phyloP scores from a whole-genome alignment of 2,329 filamentous ascomycete genomes.

The Monilinia fructicola region DNA sequence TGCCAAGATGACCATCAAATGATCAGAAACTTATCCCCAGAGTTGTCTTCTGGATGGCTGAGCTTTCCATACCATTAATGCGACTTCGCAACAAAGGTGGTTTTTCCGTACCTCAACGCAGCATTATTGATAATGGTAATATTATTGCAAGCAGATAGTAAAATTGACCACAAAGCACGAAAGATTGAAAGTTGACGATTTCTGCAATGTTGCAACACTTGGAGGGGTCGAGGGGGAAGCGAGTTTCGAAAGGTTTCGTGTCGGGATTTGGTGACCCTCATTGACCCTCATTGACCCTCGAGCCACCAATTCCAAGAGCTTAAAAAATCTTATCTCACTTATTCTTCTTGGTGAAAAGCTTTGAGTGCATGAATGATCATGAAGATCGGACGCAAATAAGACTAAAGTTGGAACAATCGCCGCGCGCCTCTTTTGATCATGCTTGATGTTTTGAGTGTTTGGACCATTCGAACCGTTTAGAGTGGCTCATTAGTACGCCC shows the following conservation, averaged over 20 bases:
- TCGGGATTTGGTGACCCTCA: slow-evolving; percentile 18
- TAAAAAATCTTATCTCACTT: slow-evolving; percentile 14
- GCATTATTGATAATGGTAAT: neutral
- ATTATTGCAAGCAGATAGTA: neutral
- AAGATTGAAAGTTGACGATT: slow-evolving; percentile 24
- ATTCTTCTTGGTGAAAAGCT: slow-evolving; percentile 8
- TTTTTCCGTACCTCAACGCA: neutral
- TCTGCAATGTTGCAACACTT: slow-evolving; percentile 24
- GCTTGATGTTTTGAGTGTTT: slow-evolving; percentile 12
- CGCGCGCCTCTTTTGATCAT: slow-evolving; percentile 22
- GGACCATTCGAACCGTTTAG: slow-evolving; percentile 17
- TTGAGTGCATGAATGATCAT: slow-evolving; percentile 18
- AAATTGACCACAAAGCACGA: neutral
- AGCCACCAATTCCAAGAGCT: slow-evolving; percentile 17
- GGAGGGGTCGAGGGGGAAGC: slow-evolving; percentile 20
- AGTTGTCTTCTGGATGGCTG: slow-evolving; percentile 2
- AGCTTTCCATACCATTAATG: neutral
- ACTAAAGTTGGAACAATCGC: slow-evolving; percentile 21
- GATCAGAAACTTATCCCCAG: neutral
- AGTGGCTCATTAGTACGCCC: slow-evolving; percentile 6
- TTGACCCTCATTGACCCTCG: slow-evolving; percentile 19
- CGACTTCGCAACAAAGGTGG: slow-evolving; percentile 1
- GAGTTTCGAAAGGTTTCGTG: slow-evolving; percentile 25
- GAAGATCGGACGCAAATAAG: slow-evolving; percentile 20
- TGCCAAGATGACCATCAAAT: neutral